Conservation (phyloP, 495 filamentous ascomycete species). For the Neurospora cerealis region DNA sequence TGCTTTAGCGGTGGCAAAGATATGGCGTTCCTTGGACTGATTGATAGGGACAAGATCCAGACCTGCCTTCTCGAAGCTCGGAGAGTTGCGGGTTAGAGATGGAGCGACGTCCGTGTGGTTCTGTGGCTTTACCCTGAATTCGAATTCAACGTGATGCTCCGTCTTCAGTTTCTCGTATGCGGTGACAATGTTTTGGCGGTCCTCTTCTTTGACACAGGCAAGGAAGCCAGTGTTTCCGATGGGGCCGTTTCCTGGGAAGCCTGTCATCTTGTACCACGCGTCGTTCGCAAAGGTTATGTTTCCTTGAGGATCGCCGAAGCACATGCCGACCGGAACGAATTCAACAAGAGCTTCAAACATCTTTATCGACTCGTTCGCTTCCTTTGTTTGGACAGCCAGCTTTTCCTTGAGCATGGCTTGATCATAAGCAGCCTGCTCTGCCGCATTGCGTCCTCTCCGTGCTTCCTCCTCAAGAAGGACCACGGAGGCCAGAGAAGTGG, state of each 20-base stretch:
- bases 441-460: constrained; percentile 45
- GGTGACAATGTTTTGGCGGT: constrained; percentile 20
- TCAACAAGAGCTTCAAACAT: constrained; percentile 59
- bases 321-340: constrained; percentile 58
- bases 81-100: constrained; percentile 25
- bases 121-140: constrained; percentile 29
- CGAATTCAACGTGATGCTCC: constrained; percentile 24
- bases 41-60: constrained; percentile 24
- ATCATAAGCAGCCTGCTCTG: constrained; percentile 49
- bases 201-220: constrained; percentile 30
- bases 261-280: constrained; percentile 43
- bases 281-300: constrained; percentile 56
- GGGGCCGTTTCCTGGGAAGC: constrained; percentile 14
- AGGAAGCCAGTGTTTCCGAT: constrained; percentile 25
- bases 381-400: constrained; percentile 47
- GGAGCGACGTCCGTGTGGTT: constrained; percentile 12
- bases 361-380: constrained; percentile 52
- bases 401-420: constrained; percentile 51
- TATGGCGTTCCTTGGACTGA: constrained; percentile 23
- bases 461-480: constrained; percentile 60
- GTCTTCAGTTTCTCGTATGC: constrained; percentile 28
- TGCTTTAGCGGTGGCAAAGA: constrained; percentile 31
- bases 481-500: constrained; percentile 53
- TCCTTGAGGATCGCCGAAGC: constrained; percentile 50
- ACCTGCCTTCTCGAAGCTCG: constrained; percentile 32